Evolutionary conservation across 73 alveolate genomes (phyloP).

Genomic region (Diophrys appendiculata): DNA sequence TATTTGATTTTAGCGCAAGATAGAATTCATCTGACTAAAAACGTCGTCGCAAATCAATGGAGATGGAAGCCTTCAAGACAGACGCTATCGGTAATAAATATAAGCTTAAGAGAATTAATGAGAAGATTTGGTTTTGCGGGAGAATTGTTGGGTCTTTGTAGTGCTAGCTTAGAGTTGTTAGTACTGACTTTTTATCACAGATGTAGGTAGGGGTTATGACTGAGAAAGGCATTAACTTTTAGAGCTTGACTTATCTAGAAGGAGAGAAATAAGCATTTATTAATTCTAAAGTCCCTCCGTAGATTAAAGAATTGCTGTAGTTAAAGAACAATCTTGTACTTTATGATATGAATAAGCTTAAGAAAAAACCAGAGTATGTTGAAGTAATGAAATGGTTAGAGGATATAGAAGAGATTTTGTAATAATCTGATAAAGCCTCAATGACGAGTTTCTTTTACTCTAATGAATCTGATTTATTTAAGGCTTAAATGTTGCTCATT

Average conservation of each 20-base stretch:
- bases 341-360: conserved; percentile 14
- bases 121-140: neutral
- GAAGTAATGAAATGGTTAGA: conserved; percentile 3
- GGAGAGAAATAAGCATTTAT: neutral
- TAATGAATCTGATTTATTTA: conserved; percentile 22
- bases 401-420: conserved; percentile 10
- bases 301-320: conserved; percentile 4
- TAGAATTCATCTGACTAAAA: no score
- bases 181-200: neutral
- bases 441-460: conserved; percentile 71
- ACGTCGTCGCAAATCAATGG: neutral
- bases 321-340: conserved; percentile 7
- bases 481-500: conserved; percentile 43
- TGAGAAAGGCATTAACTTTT: conserved; percentile 9
- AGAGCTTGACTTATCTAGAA: neutral
- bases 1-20: no score
- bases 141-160: neutral
- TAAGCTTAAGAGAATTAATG: neutral
- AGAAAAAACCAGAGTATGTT: conserved; percentile 1
- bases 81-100: neutral
- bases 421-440: conserved; percentile 53
- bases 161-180: neutral
- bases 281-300: neutral
- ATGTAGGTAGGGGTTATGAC: neutral
- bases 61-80: neutral